phyloP scores from a whole-genome alignment of 192 early-diverging fungal species.

The Haplosporangium gracile region DNA sequence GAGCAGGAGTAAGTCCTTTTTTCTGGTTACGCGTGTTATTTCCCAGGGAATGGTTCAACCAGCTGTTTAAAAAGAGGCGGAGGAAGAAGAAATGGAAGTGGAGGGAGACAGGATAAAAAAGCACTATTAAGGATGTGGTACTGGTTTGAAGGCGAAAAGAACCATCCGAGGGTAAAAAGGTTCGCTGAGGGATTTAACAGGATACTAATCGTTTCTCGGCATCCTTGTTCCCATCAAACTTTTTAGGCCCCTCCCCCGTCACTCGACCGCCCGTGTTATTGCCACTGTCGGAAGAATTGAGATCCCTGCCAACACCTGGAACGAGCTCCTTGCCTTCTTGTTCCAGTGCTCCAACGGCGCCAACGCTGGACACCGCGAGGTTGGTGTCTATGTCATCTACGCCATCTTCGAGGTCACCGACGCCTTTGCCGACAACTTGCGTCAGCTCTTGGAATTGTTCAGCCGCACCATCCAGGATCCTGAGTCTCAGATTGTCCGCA shows the following conservation, averaged over 20 bases:
- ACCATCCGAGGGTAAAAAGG: no score
- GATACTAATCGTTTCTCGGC: neutral
- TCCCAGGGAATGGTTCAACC: neutral
- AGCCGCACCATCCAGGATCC: conserved; percentile 80
- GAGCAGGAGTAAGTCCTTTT: conserved; percentile 71
- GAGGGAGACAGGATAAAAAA: no score
- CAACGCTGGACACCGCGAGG: conserved; percentile 81
- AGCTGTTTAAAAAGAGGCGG: no score
- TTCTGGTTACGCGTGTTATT: neutral
- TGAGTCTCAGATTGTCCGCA: conserved; percentile 84
- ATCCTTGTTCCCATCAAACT: neutral
- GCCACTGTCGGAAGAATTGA: conserved; percentile 89
- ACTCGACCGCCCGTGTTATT: conserved; percentile 89
- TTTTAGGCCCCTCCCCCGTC: conserved; percentile 75
- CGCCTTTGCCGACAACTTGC: conserved; percentile 69
- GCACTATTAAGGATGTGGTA: no score
- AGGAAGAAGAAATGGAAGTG: no score
- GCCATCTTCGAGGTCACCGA: conserved; percentile 91
- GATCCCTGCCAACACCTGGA: conserved; percentile 83
- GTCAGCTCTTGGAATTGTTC: conserved; percentile 85
- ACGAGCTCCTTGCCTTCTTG: conserved; percentile 82
- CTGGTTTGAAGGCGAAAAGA: no score
- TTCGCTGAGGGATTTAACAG: neutral
- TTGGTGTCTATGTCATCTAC: conserved; percentile 89
- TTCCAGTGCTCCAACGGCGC: conserved; percentile 84